Evolutionary conservation across 2,329 filamentous ascomycete genomes (phyloP).

Genomic region (Neoscytalidium dimidiatum): DNA sequence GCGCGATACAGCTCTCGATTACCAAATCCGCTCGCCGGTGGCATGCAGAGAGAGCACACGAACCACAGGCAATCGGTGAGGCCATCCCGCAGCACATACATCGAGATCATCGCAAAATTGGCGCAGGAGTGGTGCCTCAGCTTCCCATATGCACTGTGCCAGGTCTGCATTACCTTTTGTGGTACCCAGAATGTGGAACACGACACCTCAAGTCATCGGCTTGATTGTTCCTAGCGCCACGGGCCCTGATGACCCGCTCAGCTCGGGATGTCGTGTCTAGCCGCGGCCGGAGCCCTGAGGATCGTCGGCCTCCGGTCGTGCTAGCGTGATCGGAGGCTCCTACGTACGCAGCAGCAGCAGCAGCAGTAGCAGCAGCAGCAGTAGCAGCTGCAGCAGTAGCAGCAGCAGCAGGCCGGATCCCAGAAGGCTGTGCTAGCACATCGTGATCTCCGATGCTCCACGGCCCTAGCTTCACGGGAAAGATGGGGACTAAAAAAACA

Average conservation of each 20-base stretch:
- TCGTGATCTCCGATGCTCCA: slow-evolving; percentile 9
- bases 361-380: too few relatives aligned
- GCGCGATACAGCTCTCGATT: background rate
- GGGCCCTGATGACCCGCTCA: background rate
- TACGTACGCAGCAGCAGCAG: background rate
- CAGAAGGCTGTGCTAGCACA: background rate
- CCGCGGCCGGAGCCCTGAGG: background rate
- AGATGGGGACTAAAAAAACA: background rate
- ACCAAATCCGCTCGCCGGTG: too few relatives aligned
- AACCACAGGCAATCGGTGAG: too few relatives aligned
- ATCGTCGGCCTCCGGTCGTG: background rate
- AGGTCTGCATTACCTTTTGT: too few relatives aligned
- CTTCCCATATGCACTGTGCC: too few relatives aligned
- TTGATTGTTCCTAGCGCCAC: background rate
- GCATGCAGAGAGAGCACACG: too few relatives aligned
- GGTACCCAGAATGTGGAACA: background rate
- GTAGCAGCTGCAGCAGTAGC: too few relatives aligned
- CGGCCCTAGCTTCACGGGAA: slow-evolving; percentile 13
- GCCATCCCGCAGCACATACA: too few relatives aligned
- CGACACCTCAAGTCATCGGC: background rate
- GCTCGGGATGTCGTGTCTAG: background rate
- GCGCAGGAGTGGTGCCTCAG: too few relatives aligned
- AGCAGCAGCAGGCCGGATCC: background rate
- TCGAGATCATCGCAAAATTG: too few relatives aligned
- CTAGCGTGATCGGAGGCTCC: background rate